Percentiles rank a stretch among this genome's conserved stretches.
Evolutionary conservation across 306 rosid genomes (phyloP).

Genomic region (Quercus engelmannii): DNA sequence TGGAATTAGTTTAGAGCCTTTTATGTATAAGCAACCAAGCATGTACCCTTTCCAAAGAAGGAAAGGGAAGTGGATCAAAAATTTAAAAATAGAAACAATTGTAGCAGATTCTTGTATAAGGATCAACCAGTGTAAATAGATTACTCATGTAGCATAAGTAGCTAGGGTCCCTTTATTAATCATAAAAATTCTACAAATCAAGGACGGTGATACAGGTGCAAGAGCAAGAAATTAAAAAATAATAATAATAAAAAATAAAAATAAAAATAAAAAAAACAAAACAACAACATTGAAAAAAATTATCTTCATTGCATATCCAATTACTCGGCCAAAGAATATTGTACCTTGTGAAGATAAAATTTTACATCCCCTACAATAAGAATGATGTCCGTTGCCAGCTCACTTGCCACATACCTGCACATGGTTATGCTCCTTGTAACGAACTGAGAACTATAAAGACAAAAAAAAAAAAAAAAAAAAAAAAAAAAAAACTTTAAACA

Average conservation of each 20-base stretch:
- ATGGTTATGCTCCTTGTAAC: slow-evolving; percentile 12
- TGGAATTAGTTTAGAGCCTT: neutral
- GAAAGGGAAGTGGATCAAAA: neutral
- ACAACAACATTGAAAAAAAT: neutral
- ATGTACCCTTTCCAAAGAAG: neutral
- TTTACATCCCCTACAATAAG: slow-evolving; percentile 61
- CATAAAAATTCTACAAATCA: neutral
- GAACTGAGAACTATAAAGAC: neutral
- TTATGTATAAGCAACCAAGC: neutral
- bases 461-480: slow-evolving; percentile 17
- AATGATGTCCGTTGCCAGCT: slow-evolving; percentile 70
- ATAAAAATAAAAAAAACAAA: no score
- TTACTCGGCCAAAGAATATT: slow-evolving; percentile 14
- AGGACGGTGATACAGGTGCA: neutral
- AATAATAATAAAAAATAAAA: no score
- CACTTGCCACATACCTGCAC: slow-evolving; percentile 86
- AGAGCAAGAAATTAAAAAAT: neutral
- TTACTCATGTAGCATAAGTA: neutral
- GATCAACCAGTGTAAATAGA: neutral
- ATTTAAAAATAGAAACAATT: neutral
- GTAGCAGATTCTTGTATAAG: neutral
- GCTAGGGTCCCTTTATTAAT: slow-evolving; percentile 1
- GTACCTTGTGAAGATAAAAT: slow-evolving; percentile 87
- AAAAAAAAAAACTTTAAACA: neutral
- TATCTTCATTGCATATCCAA: neutral